Conservation (phyloP, 139 green algal genomes). For the Spirogloea muscicola region DNA sequence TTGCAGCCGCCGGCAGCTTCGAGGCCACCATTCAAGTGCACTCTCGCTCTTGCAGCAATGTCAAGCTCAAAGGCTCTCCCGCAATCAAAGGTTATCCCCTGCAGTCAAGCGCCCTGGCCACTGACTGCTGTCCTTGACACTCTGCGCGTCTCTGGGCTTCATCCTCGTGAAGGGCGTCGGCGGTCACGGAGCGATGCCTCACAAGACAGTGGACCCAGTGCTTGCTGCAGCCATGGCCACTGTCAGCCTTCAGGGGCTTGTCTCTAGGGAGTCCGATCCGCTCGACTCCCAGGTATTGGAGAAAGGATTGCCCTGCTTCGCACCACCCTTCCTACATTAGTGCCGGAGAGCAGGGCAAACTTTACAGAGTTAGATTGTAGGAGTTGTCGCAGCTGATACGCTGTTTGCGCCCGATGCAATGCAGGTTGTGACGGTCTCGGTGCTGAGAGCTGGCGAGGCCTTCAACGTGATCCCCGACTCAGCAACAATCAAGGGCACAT, state of each 20-base stretch:
- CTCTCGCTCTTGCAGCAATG: background rate
- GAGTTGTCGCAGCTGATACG: too few relatives aligned
- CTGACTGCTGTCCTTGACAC: too few relatives aligned
- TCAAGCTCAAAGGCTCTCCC: too few relatives aligned
- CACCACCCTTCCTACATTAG: too few relatives aligned
- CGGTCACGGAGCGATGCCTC: slow-evolving; percentile 14
- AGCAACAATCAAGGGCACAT: slow-evolving; percentile 26
- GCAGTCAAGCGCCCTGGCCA: too few relatives aligned
- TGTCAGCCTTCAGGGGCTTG: slow-evolving; percentile 70
- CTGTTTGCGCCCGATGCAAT: too few relatives aligned
- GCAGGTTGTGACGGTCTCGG: too few relatives aligned
- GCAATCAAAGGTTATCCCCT: too few relatives aligned
- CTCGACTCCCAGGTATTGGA: slow-evolving; percentile 74
- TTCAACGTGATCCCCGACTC: slow-evolving; percentile 21
- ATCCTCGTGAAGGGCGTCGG: slow-evolving; percentile 30
- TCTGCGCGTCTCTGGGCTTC: background rate
- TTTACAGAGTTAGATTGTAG: too few relatives aligned
- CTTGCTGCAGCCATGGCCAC: slow-evolving; percentile 54
- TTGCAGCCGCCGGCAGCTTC: slow-evolving; percentile 74
- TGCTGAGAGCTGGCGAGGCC: too few relatives aligned
- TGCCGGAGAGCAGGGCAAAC: too few relatives aligned
- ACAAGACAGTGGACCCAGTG: slow-evolving; percentile 13
- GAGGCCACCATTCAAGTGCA: background rate
- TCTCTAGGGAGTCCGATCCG: slow-evolving; percentile 76
- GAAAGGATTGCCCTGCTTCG: too few relatives aligned